Evolutionary conservation across 306 rosid genomes (phyloP), one percentile per base, ranked within the genome.

Genomic region (Sesbania bispinosa): DNA sequence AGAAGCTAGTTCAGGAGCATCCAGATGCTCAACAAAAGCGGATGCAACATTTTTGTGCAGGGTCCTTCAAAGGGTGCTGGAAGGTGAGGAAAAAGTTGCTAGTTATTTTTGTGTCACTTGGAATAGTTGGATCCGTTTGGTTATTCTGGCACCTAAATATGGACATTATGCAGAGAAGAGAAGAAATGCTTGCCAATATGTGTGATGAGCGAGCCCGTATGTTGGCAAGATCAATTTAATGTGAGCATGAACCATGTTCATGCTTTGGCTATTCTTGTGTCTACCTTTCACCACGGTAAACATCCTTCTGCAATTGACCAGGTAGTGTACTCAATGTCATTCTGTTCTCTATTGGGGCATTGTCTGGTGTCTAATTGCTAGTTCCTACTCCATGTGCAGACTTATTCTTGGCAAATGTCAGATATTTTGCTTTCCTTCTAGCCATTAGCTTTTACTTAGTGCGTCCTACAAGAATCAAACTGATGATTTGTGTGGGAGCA

Each of bases 211-310:
- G 98, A 60, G 97, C 99, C 45, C 84, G 97, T 47, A 90, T 94
- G 99, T 78, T 94, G n/a, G 81, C 97, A 94, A 78, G 99, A 94
- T 77, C 99, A 94, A 67, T 94, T 94, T 71, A 94, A 94, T 16
- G 96, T 94, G 73, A 94, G 99, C 87, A 68, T 87, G 90, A 94
- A 91, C 68, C 99, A 94, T 74, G 98, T 90, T 75, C 97, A 94
- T 33, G 96, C 98, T 55, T 71, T 94, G 55, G 98, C 98, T 71
- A 79, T 89, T 79, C 98, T 94, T 13, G 96, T 94, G 11, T 94
- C 98, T 62, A 94, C 96, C 19, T 94, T 94, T 77, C 97, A 94
- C 86, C 98, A 94, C 23, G 85, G 84, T 52, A 94, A 94, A 77
- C 68, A 86, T 67, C 97, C 98, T 67, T 87, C 98, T 62, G 90